Percentiles rank a stretch among this genome's conserved stretches.
phyloP scores from a whole-genome alignment of 169 alveolate genomes.

The Babesia ovata region DNA sequence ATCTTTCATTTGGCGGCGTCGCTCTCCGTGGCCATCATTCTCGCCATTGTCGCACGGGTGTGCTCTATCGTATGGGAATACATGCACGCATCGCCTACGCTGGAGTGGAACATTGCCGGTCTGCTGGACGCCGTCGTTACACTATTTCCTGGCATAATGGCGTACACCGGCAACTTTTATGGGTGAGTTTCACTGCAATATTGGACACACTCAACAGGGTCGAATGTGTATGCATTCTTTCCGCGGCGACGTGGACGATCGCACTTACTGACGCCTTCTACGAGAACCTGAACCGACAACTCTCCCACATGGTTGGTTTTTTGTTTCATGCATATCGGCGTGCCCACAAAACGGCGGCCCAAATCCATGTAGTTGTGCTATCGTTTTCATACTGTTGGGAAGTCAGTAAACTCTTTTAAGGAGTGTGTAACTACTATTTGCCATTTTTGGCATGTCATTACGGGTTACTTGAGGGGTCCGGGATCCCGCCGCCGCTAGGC shows the following conservation, averaged over 20 bases:
- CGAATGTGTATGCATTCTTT: neutral
- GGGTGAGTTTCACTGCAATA: conserved; percentile 1
- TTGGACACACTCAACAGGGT: neutral
- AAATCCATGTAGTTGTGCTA: no score
- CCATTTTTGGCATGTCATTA: no score
- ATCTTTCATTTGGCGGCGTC: conserved; percentile 18
- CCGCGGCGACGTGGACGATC: conserved; percentile 38
- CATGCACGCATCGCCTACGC: neutral
- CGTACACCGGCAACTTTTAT: conserved; percentile 5
- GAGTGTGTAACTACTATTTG: no score
- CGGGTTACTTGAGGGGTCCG: no score
- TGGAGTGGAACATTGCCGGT: neutral
- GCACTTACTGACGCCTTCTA: conserved; percentile 42
- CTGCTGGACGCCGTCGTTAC: neutral
- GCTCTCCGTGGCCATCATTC: neutral
- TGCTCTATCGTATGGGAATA: neutral
- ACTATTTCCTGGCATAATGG: conserved; percentile 18
- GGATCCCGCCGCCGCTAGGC: no score
- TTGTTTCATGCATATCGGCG: no score
- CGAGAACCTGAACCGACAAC: conserved; percentile 40
- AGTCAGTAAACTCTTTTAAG: no score
- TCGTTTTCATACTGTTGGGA: no score
- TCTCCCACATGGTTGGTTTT: conserved; percentile 52
- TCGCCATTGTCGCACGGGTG: neutral
- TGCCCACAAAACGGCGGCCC: no score